Base-by-base conservation (phyloP, 108 stramenopile species). In the Cyclotella cryptica region DNA sequence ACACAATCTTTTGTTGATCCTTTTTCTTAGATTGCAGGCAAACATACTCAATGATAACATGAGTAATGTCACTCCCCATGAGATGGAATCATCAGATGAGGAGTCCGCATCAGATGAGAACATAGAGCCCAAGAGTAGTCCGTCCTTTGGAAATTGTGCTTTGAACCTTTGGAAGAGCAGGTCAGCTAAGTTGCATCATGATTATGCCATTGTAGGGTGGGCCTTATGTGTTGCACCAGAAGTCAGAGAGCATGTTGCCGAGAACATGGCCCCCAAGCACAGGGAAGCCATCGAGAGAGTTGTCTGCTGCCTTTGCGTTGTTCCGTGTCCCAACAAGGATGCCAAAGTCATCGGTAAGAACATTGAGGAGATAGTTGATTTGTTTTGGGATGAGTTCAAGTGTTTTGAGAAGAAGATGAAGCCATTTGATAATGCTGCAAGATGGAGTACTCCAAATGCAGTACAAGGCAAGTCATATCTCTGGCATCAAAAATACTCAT, bases 401-500 rank as follows among this genome's bases (percentile, higher is more conserved):
- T 17, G 35, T 42, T 47, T 66, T 26, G 10, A 66, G 14, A 47
- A 47, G 10, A 45, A 27, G 43, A 35, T 3, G 3, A 30, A 7
- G 44, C 24, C 21, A 13, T 66, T 47, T 28, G 43, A 14, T 7
- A 19, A 45, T 10, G 21, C 1, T 21, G n/a, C 12, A 30, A 53
- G 49, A 27, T 69, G 9, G 28, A 69, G 35, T 24, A 17, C 27
- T 5, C 3, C 18, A 29, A 51, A 53, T 39, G 26, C 8, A 22
- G 10, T 30, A 2, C 12, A 39, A 1, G 52, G 49, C 2, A 13
- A 27, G 9, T 52, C 51, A 15, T 13, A 6, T n/a, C 13, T 53
- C 15, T 53, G 49, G 68, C 68, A 69, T 54, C 6, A 69, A 15
- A 69, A 69, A 27, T 53, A 69, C 52, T 53, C 51, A 18, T 15